These are phyloP conservation scores for Parastagonospora nodorum DNA, from an alignment of 2,329 filamentous ascomycete genomes.

Conservation along the genomic window DNA sequence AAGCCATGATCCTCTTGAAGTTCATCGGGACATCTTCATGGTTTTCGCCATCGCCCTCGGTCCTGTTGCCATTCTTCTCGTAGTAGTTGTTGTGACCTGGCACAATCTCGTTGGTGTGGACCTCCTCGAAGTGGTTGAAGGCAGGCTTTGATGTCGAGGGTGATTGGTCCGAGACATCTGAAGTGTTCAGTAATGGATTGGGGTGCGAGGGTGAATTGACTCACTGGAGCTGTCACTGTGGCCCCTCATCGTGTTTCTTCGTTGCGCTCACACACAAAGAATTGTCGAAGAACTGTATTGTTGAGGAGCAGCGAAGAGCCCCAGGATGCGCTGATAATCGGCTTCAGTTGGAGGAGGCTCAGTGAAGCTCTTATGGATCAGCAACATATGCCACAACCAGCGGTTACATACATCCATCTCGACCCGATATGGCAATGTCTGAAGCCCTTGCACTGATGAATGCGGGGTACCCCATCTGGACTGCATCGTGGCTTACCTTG, in stretches of 20 bases:
- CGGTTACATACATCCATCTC: background rate
- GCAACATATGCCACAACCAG: background rate
- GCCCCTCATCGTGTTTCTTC: no score
- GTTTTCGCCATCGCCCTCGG: conserved; percentile 26
- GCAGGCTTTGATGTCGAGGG: conserved; percentile 9
- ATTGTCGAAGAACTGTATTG: no score
- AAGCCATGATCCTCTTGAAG: conserved; percentile 54
- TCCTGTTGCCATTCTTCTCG: conserved; percentile 54
- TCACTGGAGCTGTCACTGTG: background rate
- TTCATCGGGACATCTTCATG: conserved; percentile 18
- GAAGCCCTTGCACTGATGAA: background rate
- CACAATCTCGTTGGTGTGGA: conserved; percentile 45
- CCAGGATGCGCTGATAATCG: no score
- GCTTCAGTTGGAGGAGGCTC: no score
- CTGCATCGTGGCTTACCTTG: background rate
- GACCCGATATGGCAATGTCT: background rate
- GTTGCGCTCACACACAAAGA: no score
- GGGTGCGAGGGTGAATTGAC: background rate
- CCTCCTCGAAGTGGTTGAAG: conserved; percentile 33
- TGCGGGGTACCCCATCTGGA: background rate
- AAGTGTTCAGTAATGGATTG: background rate
- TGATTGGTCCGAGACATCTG: conserved; percentile 14
- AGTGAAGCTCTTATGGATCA: no score
- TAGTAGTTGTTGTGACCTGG: conserved; percentile 50
- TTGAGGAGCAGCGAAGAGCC: no score